phyloP scores from a whole-genome alignment of 441 rosid species.

The Populus hybrid region DNA sequence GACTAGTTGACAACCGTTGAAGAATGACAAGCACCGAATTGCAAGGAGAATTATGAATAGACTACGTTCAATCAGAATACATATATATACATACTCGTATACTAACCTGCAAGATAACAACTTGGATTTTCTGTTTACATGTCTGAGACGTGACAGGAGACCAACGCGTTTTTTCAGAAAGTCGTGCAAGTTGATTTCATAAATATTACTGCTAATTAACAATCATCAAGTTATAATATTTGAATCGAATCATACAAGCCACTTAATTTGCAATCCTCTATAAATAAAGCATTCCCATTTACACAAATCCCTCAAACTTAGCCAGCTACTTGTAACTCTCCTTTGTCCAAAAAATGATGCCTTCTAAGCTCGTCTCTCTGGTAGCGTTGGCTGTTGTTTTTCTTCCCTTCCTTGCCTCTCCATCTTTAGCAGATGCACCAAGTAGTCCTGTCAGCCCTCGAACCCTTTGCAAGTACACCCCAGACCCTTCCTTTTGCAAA shows the following conservation, averaged over 20 bases:
- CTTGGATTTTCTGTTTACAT: background rate
- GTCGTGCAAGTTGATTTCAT: conserved; percentile 25
- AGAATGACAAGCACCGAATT: background rate
- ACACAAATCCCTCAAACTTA: background rate
- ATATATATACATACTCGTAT: background rate
- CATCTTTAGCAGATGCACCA: conserved; percentile 23
- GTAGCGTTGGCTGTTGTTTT: conserved; percentile 10
- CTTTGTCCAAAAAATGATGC: conserved; percentile 19
- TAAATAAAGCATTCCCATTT: conserved; percentile 12
- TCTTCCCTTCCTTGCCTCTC: conserved; percentile 20
- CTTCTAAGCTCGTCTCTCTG: conserved; percentile 13
- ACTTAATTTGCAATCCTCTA: background rate
- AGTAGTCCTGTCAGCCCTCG: conserved; percentile 25
- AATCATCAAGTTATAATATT: background rate
- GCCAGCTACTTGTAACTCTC: background rate
- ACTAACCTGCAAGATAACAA: background rate
- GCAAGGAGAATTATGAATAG: background rate
- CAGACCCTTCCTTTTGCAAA: conserved; percentile 68
- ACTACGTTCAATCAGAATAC: background rate
- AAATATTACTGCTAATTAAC: background rate
- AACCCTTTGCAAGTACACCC: conserved; percentile 54
- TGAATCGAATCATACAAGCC: background rate
- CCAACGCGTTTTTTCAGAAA: conserved; percentile 24
- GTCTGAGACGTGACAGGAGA: background rate
- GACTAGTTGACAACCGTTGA: background rate